Percentiles rank a stretch among this genome's conserved stretches.
Conservation (phyloP, 176 grass and related monocot genomes). For the Eragrostis curvula region DNA sequence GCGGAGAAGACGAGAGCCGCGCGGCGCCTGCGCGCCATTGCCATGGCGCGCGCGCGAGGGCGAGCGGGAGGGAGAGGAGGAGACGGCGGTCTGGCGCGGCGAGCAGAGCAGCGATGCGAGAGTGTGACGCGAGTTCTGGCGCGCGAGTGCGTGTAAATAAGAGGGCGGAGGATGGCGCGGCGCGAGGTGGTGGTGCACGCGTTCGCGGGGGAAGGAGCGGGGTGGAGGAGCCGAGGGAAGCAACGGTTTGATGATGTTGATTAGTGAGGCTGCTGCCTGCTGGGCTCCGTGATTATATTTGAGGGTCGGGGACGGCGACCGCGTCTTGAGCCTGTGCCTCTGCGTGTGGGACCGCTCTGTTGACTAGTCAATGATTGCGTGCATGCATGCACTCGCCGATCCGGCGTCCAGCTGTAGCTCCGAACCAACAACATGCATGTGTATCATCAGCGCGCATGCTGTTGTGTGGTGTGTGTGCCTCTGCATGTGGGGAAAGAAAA, state of each 20-base stretch:
- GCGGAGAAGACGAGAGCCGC: slow-evolving; percentile 41
- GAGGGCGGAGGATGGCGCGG: too few relatives aligned
- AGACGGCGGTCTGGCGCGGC: neutral
- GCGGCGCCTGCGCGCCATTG: slow-evolving; percentile 19
- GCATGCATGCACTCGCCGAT: neutral
- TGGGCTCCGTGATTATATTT: neutral
- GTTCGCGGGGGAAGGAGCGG: neutral
- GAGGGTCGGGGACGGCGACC: neutral
- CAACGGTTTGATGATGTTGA: neutral
- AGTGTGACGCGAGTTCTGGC: too few relatives aligned
- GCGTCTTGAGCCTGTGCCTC: neutral
- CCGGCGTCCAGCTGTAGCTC: neutral
- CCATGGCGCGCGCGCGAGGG: neutral
- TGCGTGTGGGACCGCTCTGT: neutral
- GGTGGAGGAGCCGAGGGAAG: neutral
- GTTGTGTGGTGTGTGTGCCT: neutral
- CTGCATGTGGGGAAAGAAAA: too few relatives aligned
- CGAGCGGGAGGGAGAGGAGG: neutral
- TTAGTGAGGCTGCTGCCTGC: neutral
- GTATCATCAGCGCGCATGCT: neutral
- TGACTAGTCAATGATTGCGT: too few relatives aligned
- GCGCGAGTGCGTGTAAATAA: neutral
- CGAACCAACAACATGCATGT: neutral
- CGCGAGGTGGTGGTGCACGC: neutral
- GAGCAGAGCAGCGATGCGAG: too few relatives aligned